Percentiles rank a stretch among this genome's conserved stretches.
phyloP scores from a whole-genome alignment of 345 rosid genomes.

The Brassica incana region DNA sequence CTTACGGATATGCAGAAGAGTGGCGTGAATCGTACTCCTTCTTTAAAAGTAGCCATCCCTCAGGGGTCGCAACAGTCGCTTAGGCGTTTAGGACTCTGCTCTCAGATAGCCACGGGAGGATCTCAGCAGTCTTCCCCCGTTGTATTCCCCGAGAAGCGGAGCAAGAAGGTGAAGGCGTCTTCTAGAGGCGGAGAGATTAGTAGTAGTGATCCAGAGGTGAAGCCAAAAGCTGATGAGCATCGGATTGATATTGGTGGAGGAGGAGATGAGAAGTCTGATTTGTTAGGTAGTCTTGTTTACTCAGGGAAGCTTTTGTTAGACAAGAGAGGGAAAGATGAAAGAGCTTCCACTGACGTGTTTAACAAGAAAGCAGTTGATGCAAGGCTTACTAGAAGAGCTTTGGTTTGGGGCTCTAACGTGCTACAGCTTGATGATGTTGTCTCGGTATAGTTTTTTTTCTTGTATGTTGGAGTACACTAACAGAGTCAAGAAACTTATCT shows the following conservation, averaged over 20 bases:
- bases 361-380: conserved; percentile 61
- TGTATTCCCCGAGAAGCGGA: conserved; percentile 84
- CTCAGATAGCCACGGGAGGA: conserved; percentile 56
- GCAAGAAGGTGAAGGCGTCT: conserved; percentile 68
- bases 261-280: conserved; percentile 88
- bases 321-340: conserved; percentile 54
- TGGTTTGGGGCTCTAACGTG: conserved; percentile 81
- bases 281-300: conserved; percentile 71
- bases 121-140: conserved; percentile 77
- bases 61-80: conserved; percentile 62
- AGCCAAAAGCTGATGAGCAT: conserved; percentile 57
- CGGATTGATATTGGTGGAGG: conserved; percentile 77
- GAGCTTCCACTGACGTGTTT: conserved; percentile 44
- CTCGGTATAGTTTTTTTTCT: conserved; percentile 51
- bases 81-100: conserved; percentile 79
- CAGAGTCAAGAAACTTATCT: conserved; percentile 5
- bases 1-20: conserved; percentile 50
- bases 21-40: conserved; percentile 42
- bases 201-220: conserved; percentile 40
- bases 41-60: conserved; percentile 34
- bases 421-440: conserved; percentile 71
- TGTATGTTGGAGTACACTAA: not conserved
- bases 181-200: conserved; percentile 43
- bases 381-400: conserved; percentile 79
- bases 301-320: conserved; percentile 76